A percentile compares a stretch with the other conserved stretches of the same genome.
Conservation (phyloP, 192 early-diverging fungal species). For the Coemansia erecta region DNA sequence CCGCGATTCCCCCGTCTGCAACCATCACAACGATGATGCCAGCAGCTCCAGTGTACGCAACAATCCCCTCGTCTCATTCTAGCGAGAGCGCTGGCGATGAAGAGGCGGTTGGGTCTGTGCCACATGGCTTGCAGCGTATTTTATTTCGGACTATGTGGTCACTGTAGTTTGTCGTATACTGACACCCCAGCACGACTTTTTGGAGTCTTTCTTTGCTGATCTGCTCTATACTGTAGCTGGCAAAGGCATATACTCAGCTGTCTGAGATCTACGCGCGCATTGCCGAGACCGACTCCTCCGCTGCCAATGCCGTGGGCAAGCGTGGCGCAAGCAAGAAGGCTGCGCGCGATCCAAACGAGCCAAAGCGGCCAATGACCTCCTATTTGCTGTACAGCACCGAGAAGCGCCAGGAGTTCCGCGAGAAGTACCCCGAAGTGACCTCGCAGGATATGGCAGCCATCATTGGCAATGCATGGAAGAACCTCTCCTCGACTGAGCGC, state of each 20-base stretch:
- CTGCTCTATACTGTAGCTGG: slow-evolving; percentile 15
- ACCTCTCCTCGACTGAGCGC: slow-evolving; percentile 9
- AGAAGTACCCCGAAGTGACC: slow-evolving; percentile 9
- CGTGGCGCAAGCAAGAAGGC: not conserved
- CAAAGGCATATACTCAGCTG: slow-evolving; percentile 19
- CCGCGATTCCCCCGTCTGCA: not conserved
- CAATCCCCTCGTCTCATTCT: too few relatives aligned
- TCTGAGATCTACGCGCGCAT: slow-evolving; percentile 20
- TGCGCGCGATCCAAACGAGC: slow-evolving; percentile 31
- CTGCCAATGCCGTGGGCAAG: not conserved
- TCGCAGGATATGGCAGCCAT: slow-evolving; percentile 25
- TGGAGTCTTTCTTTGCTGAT: too few relatives aligned
- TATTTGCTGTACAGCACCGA: slow-evolving; percentile 32
- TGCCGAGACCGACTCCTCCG: not conserved
- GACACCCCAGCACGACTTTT: too few relatives aligned
- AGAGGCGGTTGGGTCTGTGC: too few relatives aligned
- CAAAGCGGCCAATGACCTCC: slow-evolving; percentile 33
- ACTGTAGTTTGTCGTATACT: too few relatives aligned
- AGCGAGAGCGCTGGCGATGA: too few relatives aligned
- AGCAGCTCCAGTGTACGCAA: too few relatives aligned
- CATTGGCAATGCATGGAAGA: slow-evolving; percentile 31
- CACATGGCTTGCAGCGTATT: too few relatives aligned
- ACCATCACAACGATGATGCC: too few relatives aligned
- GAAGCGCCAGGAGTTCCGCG: slow-evolving; percentile 13
- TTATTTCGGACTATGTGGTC: too few relatives aligned